These are phyloP conservation scores for Viola pubescens DNA, from an alignment of 441 rosid species.

Conservation along the genomic window DNA sequence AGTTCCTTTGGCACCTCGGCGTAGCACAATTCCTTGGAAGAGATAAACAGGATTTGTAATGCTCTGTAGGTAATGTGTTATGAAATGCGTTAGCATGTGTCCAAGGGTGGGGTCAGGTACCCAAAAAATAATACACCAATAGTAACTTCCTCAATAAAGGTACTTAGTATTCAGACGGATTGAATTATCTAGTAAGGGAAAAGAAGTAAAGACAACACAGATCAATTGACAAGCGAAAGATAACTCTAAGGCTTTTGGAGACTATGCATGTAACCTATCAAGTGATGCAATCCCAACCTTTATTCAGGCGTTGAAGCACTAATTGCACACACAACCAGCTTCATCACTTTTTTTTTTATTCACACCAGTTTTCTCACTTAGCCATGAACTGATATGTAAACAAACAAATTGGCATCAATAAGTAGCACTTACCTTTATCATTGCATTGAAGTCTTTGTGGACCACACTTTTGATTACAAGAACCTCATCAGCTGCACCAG, in stretches of 20 bases:
- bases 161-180: background rate
- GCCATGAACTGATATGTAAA: conserved; percentile 3
- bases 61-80: conserved; percentile 37
- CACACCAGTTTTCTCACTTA: background rate
- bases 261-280: conserved; percentile 10
- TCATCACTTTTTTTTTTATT: background rate
- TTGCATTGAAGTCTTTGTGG: conserved; percentile 78
- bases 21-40: conserved; percentile 92
- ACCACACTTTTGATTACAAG: conserved; percentile 87
- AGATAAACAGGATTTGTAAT: conserved; percentile 97
- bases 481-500: conserved; percentile 70
- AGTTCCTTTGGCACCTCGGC: conserved; percentile 99
- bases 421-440: conserved; percentile 69
- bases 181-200: background rate
- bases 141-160: conserved; percentile 7
- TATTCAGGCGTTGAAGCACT: conserved; percentile 1
- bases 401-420: background rate
- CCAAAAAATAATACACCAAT: conserved; percentile 6
- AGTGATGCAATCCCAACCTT: conserved; percentile 7
- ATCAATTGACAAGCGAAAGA: background rate
- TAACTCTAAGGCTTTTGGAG: conserved; percentile 5
- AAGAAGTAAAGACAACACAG: background rate
- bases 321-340: background rate
- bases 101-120: background rate
- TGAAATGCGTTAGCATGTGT: conserved; percentile 13